A percentile compares a stretch with the other conserved stretches of the same genome.
phyloP scores from a whole-genome alignment of 805 yeast genomes.

The Ogataea saltuana region DNA sequence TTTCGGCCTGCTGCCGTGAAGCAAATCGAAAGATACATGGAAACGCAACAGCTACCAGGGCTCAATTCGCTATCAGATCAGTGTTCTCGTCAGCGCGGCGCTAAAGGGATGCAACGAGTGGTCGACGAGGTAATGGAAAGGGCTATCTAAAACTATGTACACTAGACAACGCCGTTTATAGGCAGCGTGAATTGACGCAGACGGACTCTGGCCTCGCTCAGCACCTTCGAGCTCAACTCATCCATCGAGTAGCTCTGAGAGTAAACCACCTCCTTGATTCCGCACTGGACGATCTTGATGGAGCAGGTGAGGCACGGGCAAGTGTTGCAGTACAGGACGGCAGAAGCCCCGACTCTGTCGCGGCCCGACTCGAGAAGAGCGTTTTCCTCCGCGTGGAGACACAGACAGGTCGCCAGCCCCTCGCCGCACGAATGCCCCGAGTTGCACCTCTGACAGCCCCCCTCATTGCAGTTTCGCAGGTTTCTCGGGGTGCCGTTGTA shows the following conservation, averaged over 20 bases:
- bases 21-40: constrained; percentile 17
- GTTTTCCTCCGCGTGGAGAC: constrained; percentile 97
- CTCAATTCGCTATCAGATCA: constrained; percentile 18
- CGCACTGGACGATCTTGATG: constrained; percentile 91
- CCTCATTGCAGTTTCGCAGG: constrained; percentile 85
- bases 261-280: constrained; percentile 88
- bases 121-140: constrained; percentile 8
- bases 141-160: neutral
- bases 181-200: constrained; percentile 61
- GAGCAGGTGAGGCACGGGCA: constrained; percentile 97
- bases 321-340: constrained; percentile 87
- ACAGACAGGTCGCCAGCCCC: constrained; percentile 78
- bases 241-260: constrained; percentile 95
- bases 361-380: constrained; percentile 94
- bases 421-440: constrained; percentile 62
- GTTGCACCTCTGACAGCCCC: constrained; percentile 93
- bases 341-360: constrained; percentile 66
- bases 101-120: constrained; percentile 17
- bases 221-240: constrained; percentile 64
- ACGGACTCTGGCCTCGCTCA: constrained; percentile 70
- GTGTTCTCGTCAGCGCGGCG: constrained; percentile 17
- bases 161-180: constrained; percentile 27
- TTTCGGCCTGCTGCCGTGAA: constrained; percentile 12
- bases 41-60: constrained; percentile 13
- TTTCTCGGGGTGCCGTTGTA: constrained; percentile 97